These are phyloP conservation scores for Lipomyces anomalus DNA, from an alignment of 805 yeast genomes.

Conservation along the genomic window DNA sequence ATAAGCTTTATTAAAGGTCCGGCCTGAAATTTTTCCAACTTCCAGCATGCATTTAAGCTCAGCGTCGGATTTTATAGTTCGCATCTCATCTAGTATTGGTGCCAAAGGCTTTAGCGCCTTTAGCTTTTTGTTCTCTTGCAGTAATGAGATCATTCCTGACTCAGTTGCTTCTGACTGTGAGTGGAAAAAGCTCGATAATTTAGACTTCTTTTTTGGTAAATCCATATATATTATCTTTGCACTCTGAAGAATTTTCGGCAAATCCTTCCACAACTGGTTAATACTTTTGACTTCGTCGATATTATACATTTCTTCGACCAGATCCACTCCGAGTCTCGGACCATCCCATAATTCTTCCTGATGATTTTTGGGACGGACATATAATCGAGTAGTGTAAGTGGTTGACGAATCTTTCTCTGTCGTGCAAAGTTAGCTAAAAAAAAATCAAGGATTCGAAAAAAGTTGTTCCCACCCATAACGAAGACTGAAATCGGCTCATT, in stretches of 20 bases:
- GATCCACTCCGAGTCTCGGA: constrained; percentile 76
- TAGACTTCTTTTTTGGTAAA: constrained; percentile 12
- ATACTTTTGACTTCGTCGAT: constrained; percentile 61
- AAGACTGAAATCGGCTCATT: constrained; percentile 25
- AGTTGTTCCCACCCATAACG: constrained; percentile 43
- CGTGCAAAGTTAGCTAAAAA: constrained; percentile 28
- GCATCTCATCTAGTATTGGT: constrained; percentile 41
- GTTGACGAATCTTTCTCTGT: constrained; percentile 40
- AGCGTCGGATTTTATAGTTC: constrained; percentile 68
- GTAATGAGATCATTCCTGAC: constrained; percentile 8
- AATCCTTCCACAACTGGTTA: constrained; percentile 36
- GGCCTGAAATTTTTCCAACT: constrained; percentile 77
- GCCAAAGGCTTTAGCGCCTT: constrained; percentile 34
- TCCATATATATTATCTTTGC: constrained; percentile 56
- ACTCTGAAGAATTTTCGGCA: constrained; percentile 45
- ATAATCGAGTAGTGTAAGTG: constrained; percentile 54
- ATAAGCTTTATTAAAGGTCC: constrained; percentile 79
- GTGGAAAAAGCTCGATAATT: constrained; percentile 8
- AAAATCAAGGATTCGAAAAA: not conserved
- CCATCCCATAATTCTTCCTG: constrained; percentile 93
- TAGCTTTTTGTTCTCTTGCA: constrained; percentile 5
- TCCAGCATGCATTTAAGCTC: constrained; percentile 75
- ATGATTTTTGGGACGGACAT: constrained; percentile 78
- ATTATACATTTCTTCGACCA: constrained; percentile 76
- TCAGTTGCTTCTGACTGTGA: constrained; percentile 10